Evolutionary conservation across 2,329 filamentous ascomycete genomes (phyloP).

Genomic region (Penicillium sp.): DNA sequence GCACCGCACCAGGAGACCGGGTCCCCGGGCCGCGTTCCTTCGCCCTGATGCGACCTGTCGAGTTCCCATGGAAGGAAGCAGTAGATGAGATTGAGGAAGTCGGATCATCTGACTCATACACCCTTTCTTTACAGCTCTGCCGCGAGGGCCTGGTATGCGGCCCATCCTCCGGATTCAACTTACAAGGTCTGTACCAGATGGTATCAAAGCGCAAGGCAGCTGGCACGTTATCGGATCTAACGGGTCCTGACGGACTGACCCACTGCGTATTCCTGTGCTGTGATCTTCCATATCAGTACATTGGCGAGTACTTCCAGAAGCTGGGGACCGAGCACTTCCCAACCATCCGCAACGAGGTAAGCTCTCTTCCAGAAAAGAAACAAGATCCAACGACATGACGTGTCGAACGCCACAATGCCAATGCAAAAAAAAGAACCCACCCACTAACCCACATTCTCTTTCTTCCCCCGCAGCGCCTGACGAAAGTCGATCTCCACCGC

Average conservation of each 20-base stretch:
- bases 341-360: slow-evolving; percentile 53
- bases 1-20: slow-evolving; percentile 60
- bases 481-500: slow-evolving; percentile 56
- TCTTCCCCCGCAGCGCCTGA: slow-evolving; percentile 44
- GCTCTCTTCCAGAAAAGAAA: slow-evolving; percentile 4
- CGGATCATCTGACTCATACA: slow-evolving; percentile 58
- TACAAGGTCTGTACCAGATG: slow-evolving; percentile 57
- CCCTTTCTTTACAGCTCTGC: slow-evolving; percentile 58
- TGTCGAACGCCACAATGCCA: slow-evolving; percentile 6
- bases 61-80: slow-evolving; percentile 63
- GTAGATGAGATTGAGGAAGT: slow-evolving; percentile 63
- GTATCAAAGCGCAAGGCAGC: slow-evolving; percentile 54
- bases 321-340: slow-evolving; percentile 55
- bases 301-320: slow-evolving; percentile 64
- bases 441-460: not conserved
- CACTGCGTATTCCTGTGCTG: slow-evolving; percentile 66
- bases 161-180: slow-evolving; percentile 64
- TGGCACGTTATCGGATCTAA: slow-evolving; percentile 50
- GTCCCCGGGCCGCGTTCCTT: slow-evolving; percentile 63
- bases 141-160: slow-evolving; percentile 64
- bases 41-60: slow-evolving; percentile 53
- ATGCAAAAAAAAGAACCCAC: no score
- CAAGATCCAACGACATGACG: not conserved
- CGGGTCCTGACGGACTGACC: slow-evolving; percentile 51
- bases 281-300: slow-evolving; percentile 67